Base-by-base conservation (phyloP, 2,329 filamentous ascomycete genomes). In the Metarhizium sp. region DNA sequence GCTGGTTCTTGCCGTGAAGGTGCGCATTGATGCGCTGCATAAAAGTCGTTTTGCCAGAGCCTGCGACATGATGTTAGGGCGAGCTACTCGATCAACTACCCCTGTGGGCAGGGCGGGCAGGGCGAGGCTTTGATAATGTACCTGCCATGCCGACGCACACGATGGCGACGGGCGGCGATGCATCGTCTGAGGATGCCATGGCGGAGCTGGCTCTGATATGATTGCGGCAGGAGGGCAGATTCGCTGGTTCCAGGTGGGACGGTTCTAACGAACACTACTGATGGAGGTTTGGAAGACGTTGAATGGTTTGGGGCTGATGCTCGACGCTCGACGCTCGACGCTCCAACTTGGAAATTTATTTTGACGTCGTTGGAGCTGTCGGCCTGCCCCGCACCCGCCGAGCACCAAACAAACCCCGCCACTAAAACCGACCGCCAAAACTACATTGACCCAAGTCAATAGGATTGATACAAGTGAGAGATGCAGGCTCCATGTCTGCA, bases 1-100 rank as follows among this genome's bases (percentile, higher is more conserved):
- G 85, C 18, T 86, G 81, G 57, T 86, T 83, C 65, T 92, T 81
- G 5, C 81, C 81, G 68, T 97, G 92, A 3, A 99, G 85, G 69
- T 99, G 82, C 1, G 92, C 87, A 71, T 96, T 96, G 66, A 99
- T 94, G 66, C 94, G 85, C 70, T 97, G 92, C 92, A 99, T 97
- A 69, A 99, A 99, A 0, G 95, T 99, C n/a, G 94, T 99, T 78
- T 99, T 99, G 66, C 94, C 94, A 16, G 91, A 95, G 64, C 94
- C 87, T 88, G 62, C 50, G 52, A 20, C n/a, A 20, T 51, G 42
- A 55, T 25, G 51, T 13, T 18, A 2, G 51, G 25, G 47, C 29
- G 14, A 49, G 25, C 25, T 4, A 25, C 25, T 25, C 20, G 20
- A 20, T 20, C 20, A 20, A 20, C 20, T 20, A 20, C 20, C 20